Conservation (phyloP, 208 protist species). For the Crithidia sp. region DNA sequence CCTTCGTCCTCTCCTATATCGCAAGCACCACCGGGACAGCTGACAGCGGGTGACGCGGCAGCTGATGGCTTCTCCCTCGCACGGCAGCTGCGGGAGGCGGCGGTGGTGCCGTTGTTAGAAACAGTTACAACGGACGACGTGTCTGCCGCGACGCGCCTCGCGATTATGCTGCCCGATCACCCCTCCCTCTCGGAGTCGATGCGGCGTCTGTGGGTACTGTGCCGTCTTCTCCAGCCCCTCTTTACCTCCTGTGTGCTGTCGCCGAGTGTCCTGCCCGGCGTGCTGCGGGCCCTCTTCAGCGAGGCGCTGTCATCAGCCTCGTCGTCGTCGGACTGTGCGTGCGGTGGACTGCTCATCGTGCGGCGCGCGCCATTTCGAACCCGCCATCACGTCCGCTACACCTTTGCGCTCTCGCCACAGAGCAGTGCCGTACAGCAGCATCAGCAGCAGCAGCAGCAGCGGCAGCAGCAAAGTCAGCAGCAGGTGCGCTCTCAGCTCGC, state of each 20-base stretch:
- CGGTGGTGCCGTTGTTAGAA: neutral
- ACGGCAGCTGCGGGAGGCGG: no score
- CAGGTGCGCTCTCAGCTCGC: slow-evolving; percentile 10
- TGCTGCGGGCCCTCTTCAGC: slow-evolving; percentile 17
- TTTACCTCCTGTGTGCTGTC: slow-evolving; percentile 16
- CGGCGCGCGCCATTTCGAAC: neutral
- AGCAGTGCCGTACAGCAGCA: neutral
- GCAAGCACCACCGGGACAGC: no score
- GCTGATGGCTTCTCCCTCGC: no score
- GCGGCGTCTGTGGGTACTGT: slow-evolving; percentile 30
- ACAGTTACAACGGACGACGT: neutral
- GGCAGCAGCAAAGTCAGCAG: neutral
- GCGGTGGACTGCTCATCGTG: neutral
- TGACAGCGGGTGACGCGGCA: no score
- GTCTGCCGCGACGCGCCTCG: neutral
- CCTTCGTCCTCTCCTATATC: neutral
- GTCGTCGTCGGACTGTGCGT: neutral
- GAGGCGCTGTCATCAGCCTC: neutral
- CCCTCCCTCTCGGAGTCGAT: slow-evolving; percentile 1
- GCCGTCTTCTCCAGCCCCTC: slow-evolving; percentile 30
- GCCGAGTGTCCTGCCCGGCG: slow-evolving; percentile 14
- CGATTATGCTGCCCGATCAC: neutral
- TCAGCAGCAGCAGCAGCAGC: slow-evolving; percentile 7
- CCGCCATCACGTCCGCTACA: slow-evolving; percentile 22
- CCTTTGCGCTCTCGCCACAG: slow-evolving; percentile 25